Evolutionary conservation across 179 eudicot species (phyloP).

Genomic region (Spinacia oleracea): DNA sequence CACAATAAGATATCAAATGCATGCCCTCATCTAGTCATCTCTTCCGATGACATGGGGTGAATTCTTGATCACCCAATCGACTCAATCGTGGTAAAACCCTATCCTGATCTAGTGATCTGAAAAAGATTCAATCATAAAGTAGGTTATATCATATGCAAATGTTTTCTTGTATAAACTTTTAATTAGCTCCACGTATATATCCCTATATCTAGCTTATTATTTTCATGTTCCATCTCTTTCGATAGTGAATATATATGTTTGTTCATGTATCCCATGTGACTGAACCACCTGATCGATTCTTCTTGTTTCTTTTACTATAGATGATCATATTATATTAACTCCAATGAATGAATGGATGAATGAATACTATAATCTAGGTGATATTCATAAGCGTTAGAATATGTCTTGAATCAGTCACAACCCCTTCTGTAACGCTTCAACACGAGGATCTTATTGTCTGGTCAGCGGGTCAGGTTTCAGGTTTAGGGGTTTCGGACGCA

Average conservation of each 20-base stretch:
- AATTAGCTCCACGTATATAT: background rate
- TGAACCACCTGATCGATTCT: background rate
- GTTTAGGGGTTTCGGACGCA: no score
- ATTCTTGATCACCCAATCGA: conserved; percentile 14
- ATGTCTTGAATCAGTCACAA: no score
- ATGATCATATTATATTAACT: background rate
- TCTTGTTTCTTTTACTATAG: background rate
- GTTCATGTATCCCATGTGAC: conserved; percentile 8
- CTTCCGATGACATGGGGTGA: conserved; percentile 9
- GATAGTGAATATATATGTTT: background rate
- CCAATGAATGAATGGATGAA: background rate
- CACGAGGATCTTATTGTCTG: no score
- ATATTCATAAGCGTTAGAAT: background rate
- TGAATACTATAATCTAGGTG: background rate
- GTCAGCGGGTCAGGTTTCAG: no score
- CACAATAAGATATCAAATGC: background rate
- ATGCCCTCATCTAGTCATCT: no score
- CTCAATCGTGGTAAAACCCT: background rate
- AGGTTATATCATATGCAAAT: background rate
- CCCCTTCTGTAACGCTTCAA: no score
- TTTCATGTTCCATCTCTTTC: background rate
- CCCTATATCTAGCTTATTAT: no score
- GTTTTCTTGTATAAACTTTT: background rate
- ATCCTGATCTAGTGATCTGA: conserved; percentile 1
- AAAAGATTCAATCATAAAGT: conserved; percentile 12